Base-by-base conservation (phyloP, 805 yeast species). In the Sugiyamaella chiloensis region DNA sequence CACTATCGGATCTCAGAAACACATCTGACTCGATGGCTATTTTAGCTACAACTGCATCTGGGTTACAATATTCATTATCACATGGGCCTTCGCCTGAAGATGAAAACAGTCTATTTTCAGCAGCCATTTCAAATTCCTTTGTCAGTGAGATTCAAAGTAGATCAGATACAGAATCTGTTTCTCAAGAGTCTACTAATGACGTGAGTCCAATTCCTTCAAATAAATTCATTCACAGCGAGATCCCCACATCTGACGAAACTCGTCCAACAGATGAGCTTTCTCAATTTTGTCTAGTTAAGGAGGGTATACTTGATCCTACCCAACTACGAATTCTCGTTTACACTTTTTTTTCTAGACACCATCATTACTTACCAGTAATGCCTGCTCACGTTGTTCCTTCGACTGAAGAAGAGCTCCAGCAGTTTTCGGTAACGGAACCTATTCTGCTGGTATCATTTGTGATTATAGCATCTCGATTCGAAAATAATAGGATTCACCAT, bases 1-100 rank as follows among this genome's bases (percentile, higher is more conserved):
- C 56, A 36, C 23, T 42, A 34, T 35, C 42, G n/a, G 30, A 39
- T 9, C 43, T 53, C 31, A 44, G 57, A 17, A 54, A 54, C 29
- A 55, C 58, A 11, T 31, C 58, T 12, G 58, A 54, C 24, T 57
- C 58, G 3, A 27, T 53, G 16, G 47, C 48, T 30, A 51, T 54
- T 8, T 48, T 54, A 42, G 55, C 57, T 17, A 48, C 43, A 27
- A 47, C 58, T 3, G 41, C 56, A 7, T 9, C 24, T 16, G 42
- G 20, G 16, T n/a, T n/a, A n/a, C n/a, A n/a, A n/a, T n/a, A n/a
- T n/a, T n/a, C n/a, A n/a, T n/a, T n/a, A n/a, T 11, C n/a, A 20
- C 30, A 29, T 4, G 24, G n/a, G 21, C 14, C n/a, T 9, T 12
- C 24, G 21, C 17, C 17, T 9, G 36, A 31, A 31, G n/a, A n/a